Base-by-base conservation (phyloP, 257 asterid species). In the Avicennia marina region DNA sequence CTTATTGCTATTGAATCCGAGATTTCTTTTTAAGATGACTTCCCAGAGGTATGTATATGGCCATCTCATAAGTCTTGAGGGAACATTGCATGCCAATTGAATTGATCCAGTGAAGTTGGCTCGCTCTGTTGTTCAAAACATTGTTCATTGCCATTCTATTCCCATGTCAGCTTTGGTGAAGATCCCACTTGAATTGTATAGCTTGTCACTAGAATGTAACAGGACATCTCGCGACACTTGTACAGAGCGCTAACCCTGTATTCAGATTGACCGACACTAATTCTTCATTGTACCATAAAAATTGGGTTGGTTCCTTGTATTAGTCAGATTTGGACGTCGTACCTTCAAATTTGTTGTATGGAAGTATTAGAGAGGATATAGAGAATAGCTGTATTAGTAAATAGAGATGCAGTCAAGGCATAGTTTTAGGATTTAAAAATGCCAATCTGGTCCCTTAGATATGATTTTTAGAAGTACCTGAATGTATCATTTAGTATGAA, bases 171-270 rank as follows among this genome's bases (percentile, higher is more conserved):
- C 58, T 47, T 17, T 41, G 33, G 62, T 11, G 63, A 68, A 53
- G 60, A 43, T 18, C 60, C 53, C 58, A 46, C 45, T 58, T 45
- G 60, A 56, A 54, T 18, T 56, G 75, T 55, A 55, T 68, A 66
- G 76, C 60, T 7, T 54, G 45, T 63, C 27, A 57, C n/a, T 42
- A 40, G 72, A 69, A 72, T 77, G 70, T 70, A 59, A 25, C 60
- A 58, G 36, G 71, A 71, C 51, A 29, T 29, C 7, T 29, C 33
- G 3, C 41, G 3, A 11, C 53, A 58, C 64, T 51, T 87, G 88
- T 81, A 84, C 79, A 84, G 71, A 76, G 62, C 74, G 53, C 82
- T 74, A 79, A 75, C 83, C 75, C 48, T 76, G 79, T 73, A 70
- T 58, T 52, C 70, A 83, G 81, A 36, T 36, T 36, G 13, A 54